phyloP scores from a whole-genome alignment of 768 basidiomycete species.

The Clathrus columnatus region DNA sequence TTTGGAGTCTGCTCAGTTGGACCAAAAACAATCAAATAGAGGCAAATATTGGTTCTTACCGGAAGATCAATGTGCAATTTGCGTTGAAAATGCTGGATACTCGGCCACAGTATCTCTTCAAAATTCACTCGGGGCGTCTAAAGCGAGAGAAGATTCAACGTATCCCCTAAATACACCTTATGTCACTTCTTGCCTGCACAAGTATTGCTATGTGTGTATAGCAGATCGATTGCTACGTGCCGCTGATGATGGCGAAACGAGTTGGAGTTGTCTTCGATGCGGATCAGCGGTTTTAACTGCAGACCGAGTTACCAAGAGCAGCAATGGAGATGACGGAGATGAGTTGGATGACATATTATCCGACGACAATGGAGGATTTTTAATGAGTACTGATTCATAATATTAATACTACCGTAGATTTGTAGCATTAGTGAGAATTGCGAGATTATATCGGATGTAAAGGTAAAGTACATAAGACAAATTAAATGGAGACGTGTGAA shows the following conservation, averaged over 20 bases:
- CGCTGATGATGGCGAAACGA: constrained; percentile 51
- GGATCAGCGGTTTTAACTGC: constrained; percentile 53
- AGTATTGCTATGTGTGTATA: constrained; percentile 92
- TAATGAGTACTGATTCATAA: constrained; percentile 29
- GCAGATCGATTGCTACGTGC: constrained; percentile 71
- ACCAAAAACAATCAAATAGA: constrained; percentile 13
- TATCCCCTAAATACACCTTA: constrained; percentile 78
- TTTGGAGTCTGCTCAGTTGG: constrained; percentile 11
- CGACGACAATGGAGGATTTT: constrained; percentile 35
- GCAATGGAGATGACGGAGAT: constrained; percentile 27
- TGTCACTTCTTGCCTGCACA: constrained; percentile 71
- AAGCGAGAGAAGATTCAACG: constrained; percentile 34
- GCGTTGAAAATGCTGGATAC: constrained; percentile 61
- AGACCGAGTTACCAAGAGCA: constrained; percentile 43
- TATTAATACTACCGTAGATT: background rate
- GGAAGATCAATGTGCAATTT: constrained; percentile 80
- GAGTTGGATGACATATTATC: constrained; percentile 57
- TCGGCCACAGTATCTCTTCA: constrained; percentile 9
- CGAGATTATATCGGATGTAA: background rate
- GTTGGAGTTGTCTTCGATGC: constrained; percentile 85
- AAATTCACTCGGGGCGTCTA: constrained; percentile 2
- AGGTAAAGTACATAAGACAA: background rate
- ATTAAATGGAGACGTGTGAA: background rate
- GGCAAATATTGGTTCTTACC: constrained; percentile 69
- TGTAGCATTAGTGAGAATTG: background rate